Conservation (phyloP, 2,329 filamentous ascomycete genomes). For the Helotiales sp. region DNA sequence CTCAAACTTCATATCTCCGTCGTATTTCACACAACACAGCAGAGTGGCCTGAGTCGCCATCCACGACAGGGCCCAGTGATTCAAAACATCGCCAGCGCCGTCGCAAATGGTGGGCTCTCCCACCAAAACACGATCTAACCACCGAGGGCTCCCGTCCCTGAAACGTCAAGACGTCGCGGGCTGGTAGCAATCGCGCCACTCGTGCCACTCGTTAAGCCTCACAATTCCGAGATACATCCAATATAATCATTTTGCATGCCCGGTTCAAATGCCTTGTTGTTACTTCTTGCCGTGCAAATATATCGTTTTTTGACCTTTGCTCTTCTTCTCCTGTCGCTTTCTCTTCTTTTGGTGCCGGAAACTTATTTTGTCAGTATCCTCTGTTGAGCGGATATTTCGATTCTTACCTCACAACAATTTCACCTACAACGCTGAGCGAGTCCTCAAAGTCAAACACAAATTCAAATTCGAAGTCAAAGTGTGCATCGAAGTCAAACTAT, state of each 20-base stretch:
- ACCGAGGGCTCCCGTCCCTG: conserved; percentile 4
- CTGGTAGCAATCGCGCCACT: conserved; percentile 6
- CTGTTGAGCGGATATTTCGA: conserved; percentile 26
- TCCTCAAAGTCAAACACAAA: not conserved
- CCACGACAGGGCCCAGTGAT: not conserved
- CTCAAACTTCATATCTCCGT: conserved; percentile 2
- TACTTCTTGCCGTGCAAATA: not conserved
- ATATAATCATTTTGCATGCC: conserved; percentile 17
- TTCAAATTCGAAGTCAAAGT: not conserved
- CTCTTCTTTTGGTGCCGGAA: not conserved
- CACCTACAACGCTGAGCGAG: not conserved
- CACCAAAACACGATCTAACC: conserved; percentile 4
- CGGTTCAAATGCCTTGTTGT: not conserved
- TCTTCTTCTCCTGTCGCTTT: conserved; percentile 5
- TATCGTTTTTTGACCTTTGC: not conserved
- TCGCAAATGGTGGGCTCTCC: not conserved
- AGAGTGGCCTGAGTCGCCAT: conserved; percentile 1
- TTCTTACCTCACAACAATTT: conserved; percentile 3
- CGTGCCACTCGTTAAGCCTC: conserved; percentile 23
- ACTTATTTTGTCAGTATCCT: conserved; percentile 5
- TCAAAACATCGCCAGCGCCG: not conserved
- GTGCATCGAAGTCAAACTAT: not conserved
- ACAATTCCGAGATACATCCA: conserved; percentile 11
- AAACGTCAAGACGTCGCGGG: conserved; percentile 22
- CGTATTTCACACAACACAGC: not conserved